Evolutionary conservation across 768 basidiomycete genomes (phyloP), one percentile per base, ranked within the genome.

Genomic region (Suillus occidentalis): DNA sequence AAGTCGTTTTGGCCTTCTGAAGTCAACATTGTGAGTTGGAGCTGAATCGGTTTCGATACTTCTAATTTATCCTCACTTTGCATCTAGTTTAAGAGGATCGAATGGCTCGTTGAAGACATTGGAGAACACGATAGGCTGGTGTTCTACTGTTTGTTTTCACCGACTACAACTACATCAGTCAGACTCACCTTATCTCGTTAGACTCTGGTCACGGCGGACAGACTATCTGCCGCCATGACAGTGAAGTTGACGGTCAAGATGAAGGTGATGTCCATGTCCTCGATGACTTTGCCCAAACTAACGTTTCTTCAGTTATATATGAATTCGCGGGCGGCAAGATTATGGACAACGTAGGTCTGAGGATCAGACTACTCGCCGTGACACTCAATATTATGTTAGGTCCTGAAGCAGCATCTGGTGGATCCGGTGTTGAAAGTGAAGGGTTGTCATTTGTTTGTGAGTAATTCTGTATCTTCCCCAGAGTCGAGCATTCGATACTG

Each of bases 241-340:
- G 74, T 22, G 84, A 85, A 65, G 80, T 82, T n/a, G 81, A 85
- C 60, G 80, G 83, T 2, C 70, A 72, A 60, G 83, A 86, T 63
- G 82, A 82, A 71, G 83, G 86, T 85, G 2, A 64, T 1, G n/a
- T 57, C 37, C n/a, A 57, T 57, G 13, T 37, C 37, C n/a, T n/a
- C n/a, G 4, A 22, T 37, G 3, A 8, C 22, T 37, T 36, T 13
- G 6, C 4, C 36, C 8, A 2, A 53, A 22, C 55, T 56, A 20
- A 37, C 34, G 6, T 43, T 31, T 37, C 37, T 12, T 2, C 34
- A 62, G 61, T 37, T 13, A 45, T 62, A 14, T 52, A 50, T 22
- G 61, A 13, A 62, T 56, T 18, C 34, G 28, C 69, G 36, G 72
- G 66, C 12, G 61, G 60, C 2, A 66, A 66, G 1, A 76, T 75